Base-by-base conservation (phyloP, 2,329 filamentous ascomycete species). In the Blastomyces silverae region DNA sequence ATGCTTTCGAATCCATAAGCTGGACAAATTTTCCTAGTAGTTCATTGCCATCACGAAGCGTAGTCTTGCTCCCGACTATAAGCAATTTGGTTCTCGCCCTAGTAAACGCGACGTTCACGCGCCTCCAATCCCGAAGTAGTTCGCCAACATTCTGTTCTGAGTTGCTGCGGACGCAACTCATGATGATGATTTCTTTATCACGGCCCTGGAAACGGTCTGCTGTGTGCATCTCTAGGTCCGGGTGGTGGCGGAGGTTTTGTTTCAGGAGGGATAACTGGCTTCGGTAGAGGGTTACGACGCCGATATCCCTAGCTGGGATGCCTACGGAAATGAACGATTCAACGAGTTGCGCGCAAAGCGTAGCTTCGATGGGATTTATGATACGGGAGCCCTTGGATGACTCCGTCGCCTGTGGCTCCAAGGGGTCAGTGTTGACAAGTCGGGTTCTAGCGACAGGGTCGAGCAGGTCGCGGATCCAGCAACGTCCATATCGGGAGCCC, bases 191-290 rank as follows among this genome's bases (percentile, higher is more conserved):
- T 73, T 96, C 92, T 74, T 99, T 99, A 78, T 99, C 94, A 11
- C 94, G 86, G 7, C 94, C 94, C 75, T 99, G 94, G 76, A 96
- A 99, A 56, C 93, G 91, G 77, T 99, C 94, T 2, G 94, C 92
- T 0, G 94, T 97, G 77, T 99, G 92, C 84, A 97, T 92, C 77
- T 99, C 94, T 1, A 99, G 87, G 1, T 85, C 84, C 0, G 81
- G 78, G 0, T 82, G 77, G 53, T 79, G 80, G 42, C 85, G 85
- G 44, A 96, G 84, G 13, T 82, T 83, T 66, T 92, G 86, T 68
- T 90, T 90, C 0, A 99, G 82, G 2, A 96, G 81, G 0, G 91
- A 87, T 1, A 99, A 85, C 76, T 99, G 94, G 6, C 90, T 92
- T 65, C 94, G 90, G 77, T 99, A 99, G 76, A 97, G 92, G 20